A percentile compares a stretch with the other conserved stretches of the same genome.
Evolutionary conservation across 768 basidiomycete genomes (phyloP).

Genomic region (Pisolithus tinctorius): DNA sequence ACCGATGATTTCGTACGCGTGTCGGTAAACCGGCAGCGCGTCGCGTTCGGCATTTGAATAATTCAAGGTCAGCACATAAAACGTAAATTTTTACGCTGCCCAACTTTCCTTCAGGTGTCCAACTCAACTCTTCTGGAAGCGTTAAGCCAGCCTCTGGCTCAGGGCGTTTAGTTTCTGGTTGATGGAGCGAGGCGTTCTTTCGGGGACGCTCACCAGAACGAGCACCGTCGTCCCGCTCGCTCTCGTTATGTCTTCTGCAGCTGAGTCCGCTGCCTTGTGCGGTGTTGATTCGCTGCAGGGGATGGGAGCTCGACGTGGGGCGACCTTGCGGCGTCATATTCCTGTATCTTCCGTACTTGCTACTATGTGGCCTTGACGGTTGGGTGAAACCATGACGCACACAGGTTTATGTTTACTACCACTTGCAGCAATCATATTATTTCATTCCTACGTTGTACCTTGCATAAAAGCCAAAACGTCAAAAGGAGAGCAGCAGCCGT

Average conservation of each 20-base stretch:
- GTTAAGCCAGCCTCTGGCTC: slow-evolving; percentile 38
- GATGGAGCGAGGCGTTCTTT: slow-evolving; percentile 66
- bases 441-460: background rate
- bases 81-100: slow-evolving; percentile 16
- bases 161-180: slow-evolving; percentile 65
- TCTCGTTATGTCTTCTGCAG: slow-evolving; percentile 25
- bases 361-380: slow-evolving; percentile 80
- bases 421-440: background rate
- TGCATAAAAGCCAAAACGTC: too few species aligned
- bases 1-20: too few species aligned
- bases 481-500: too few species aligned
- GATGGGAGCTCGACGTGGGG: slow-evolving; percentile 38
- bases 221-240: slow-evolving; percentile 33
- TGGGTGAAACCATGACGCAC: slow-evolving; percentile 75
- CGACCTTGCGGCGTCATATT: slow-evolving; percentile 65
- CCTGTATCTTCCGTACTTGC: slow-evolving; percentile 73
- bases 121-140: slow-evolving; percentile 57
- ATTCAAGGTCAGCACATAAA: slow-evolving; percentile 16
- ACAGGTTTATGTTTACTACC: slow-evolving; percentile 31
- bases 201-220: slow-evolving; percentile 44
- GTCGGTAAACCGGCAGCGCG: too few species aligned
- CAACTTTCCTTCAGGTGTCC: slow-evolving; percentile 47
- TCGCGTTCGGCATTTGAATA: too few species aligned
- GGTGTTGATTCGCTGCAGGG: slow-evolving; percentile 48
- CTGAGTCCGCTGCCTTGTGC: slow-evolving; percentile 38